Percentiles rank a stretch among this genome's conserved stretches.
Conservation (phyloP, 441 rosid genomes). For the Populus hybrid region DNA sequence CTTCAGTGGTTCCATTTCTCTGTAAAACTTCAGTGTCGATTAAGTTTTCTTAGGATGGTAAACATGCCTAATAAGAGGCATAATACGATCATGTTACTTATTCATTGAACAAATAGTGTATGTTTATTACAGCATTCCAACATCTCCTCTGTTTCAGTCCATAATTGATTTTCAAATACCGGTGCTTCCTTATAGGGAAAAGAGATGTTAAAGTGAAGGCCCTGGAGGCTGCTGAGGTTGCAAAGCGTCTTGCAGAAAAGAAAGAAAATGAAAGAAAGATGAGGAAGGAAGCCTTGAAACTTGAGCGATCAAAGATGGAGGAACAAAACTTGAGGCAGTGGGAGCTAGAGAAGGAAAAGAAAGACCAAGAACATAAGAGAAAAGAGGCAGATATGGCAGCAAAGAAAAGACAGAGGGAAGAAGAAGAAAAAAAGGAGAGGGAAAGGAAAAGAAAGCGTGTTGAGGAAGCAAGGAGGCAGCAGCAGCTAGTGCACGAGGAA, state of each 20-base stretch:
- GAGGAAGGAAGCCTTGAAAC: slow-evolving; percentile 81
- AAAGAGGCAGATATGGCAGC: slow-evolving; percentile 69
- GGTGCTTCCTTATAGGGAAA: slow-evolving; percentile 51
- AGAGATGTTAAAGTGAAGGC: slow-evolving; percentile 90
- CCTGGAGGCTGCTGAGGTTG: slow-evolving; percentile 86
- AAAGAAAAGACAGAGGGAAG: slow-evolving; percentile 76
- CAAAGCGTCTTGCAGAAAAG: slow-evolving; percentile 76
- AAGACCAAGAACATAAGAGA: slow-evolving; percentile 76
- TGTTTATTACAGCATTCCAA: not conserved
- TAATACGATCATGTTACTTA: not conserved
- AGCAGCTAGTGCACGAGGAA: slow-evolving; percentile 41
- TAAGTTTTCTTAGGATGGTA: not conserved
- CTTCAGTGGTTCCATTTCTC: not conserved
- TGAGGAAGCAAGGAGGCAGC: slow-evolving; percentile 58
- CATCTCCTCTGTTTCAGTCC: slow-evolving; percentile 6
- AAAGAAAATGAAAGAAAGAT: slow-evolving; percentile 80
- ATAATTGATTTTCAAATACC: not conserved
- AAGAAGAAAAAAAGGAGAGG: slow-evolving; percentile 60
- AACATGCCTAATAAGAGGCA: not conserved
- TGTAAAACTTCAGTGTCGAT: not conserved
- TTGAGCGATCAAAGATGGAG: slow-evolving; percentile 72
- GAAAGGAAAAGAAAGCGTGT: slow-evolving; percentile 66
- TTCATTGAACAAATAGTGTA: not conserved
- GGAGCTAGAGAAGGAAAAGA: slow-evolving; percentile 67
- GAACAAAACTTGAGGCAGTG: slow-evolving; percentile 58